Percentiles rank a stretch among this genome's conserved stretches.
Evolutionary conservation across 108 stramenopile genomes (phyloP).

Genomic region (Discostella pseudostelligera): DNA sequence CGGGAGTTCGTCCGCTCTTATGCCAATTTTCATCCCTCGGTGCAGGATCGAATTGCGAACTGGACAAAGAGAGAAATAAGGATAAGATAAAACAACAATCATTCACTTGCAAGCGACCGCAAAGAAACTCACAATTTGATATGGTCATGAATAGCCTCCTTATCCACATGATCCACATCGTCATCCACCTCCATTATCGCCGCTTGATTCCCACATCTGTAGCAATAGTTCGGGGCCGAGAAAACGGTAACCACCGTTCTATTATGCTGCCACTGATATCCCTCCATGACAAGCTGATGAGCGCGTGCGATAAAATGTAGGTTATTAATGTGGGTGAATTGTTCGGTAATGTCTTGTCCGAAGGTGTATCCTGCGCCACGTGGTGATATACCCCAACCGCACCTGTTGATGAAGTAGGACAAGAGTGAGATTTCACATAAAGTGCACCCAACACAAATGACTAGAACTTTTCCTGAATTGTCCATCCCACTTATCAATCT

Average conservation of each 20-base stretch:
- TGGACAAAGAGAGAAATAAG: conserved; percentile 13
- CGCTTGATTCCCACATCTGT: conserved; percentile 96
- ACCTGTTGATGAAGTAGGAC: conserved; percentile 9
- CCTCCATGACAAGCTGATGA: conserved; percentile 98
- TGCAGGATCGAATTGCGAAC: conserved; percentile 80
- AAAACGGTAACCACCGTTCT: conserved; percentile 94
- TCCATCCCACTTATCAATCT: not conserved
- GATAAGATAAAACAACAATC: not conserved
- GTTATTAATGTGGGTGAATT: conserved; percentile 91
- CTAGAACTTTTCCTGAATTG: not conserved
- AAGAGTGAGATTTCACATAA: not conserved
- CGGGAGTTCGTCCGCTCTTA: conserved; percentile 76
- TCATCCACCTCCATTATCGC: conserved; percentile 91
- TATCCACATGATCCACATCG: conserved; percentile 52
- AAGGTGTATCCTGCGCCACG: conserved; percentile 94
- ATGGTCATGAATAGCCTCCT: conserved; percentile 67
- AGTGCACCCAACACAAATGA: too few relatives aligned
- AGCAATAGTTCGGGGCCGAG: conserved; percentile 97
- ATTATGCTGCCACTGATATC: conserved; percentile 81
- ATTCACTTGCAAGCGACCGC: conserved; percentile 9
- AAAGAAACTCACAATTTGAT: conserved; percentile 63
- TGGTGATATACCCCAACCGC: conserved; percentile 88
- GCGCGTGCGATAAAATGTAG: conserved; percentile 90
- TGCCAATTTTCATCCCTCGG: conserved; percentile 80
- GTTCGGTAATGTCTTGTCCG: conserved; percentile 92